These are phyloP conservation scores for Beauveria sp. DNA, from an alignment of 2,329 filamentous ascomycete species.

Conservation along the genomic window DNA sequence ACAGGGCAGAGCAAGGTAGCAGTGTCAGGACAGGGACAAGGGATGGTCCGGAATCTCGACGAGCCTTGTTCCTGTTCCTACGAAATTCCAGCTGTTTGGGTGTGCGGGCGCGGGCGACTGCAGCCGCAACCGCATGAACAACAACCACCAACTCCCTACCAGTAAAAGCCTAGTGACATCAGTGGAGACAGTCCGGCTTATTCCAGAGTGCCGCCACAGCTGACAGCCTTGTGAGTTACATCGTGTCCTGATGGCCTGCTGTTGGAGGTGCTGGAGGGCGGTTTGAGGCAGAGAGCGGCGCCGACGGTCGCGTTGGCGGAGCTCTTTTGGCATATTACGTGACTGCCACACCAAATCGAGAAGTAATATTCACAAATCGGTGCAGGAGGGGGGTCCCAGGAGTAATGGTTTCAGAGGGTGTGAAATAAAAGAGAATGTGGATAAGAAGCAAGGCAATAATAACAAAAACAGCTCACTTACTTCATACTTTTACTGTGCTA, in stretches of 20 bases:
- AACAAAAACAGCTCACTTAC: not conserved
- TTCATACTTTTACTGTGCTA: not conserved
- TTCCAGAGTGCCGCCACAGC: constrained; percentile 1
- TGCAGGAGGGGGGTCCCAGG: not conserved
- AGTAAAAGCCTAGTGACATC: not conserved
- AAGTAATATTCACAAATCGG: constrained; percentile 3
- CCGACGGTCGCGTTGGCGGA: not conserved
- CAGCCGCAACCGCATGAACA: not conserved
- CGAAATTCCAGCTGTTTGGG: not conserved
- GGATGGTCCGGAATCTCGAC: not conserved
- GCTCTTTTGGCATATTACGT: not conserved
- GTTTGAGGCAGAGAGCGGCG: not conserved
- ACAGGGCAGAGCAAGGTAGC: not conserved
- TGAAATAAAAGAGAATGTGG: not conserved
- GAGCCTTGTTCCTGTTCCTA: not conserved
- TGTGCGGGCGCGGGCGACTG: not conserved
- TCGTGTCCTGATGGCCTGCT: not conserved
- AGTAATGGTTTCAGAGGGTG: not conserved
- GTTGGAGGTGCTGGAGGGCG: too few relatives aligned
- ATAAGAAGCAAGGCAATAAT: not conserved
- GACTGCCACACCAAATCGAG: not conserved
- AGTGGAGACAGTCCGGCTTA: not conserved
- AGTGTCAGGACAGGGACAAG: not conserved
- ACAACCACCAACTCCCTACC: not conserved
- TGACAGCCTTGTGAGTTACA: constrained; percentile 9